These are phyloP conservation scores for Chenopodium formosanum DNA, from an alignment of 148 eudicot genomes.

Conservation along the genomic window DNA sequence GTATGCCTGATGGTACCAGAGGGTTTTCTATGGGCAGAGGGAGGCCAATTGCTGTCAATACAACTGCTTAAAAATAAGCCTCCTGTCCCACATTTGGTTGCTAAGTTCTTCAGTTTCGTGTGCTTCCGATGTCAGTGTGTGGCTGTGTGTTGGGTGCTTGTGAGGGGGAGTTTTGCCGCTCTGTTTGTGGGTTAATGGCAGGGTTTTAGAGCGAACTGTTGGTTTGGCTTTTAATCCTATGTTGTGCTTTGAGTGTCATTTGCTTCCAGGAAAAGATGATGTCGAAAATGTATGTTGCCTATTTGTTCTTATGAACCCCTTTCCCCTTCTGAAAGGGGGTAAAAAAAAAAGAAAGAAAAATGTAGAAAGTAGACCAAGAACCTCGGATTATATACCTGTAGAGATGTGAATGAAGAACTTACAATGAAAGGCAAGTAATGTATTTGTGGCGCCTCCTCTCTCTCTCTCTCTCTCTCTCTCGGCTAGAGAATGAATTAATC, in stretches of 20 bases:
- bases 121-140: constrained; percentile 21
- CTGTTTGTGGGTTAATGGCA: constrained; percentile 16
- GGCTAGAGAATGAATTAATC: too few species aligned
- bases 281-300: constrained; percentile 24
- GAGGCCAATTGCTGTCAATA: constrained; percentile 55
- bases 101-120: constrained; percentile 10
- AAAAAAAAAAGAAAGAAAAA: constrained; percentile 12
- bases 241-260: constrained; percentile 12
- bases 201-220: constrained; percentile 3
- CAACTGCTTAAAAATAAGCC: constrained; percentile 14
- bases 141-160: constrained; percentile 16
- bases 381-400: constrained; percentile 31
- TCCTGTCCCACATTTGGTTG: constrained; percentile 9
- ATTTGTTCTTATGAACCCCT: constrained; percentile 19
- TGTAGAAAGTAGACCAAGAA: constrained; percentile 24
- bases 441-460: not conserved
- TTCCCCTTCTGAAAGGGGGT: constrained; percentile 7
- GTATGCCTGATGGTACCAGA: constrained; percentile 98
- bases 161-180: constrained; percentile 13
- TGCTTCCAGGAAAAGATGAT: constrained; percentile 14
- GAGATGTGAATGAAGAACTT: constrained; percentile 34
- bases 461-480: not conserved
- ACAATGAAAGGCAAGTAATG: constrained; percentile 22
- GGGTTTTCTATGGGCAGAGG: constrained; percentile 98
- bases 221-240: constrained; percentile 18